phyloP scores from a whole-genome alignment of 129 eudicot genomes.

The Pittosporum tobira region DNA sequence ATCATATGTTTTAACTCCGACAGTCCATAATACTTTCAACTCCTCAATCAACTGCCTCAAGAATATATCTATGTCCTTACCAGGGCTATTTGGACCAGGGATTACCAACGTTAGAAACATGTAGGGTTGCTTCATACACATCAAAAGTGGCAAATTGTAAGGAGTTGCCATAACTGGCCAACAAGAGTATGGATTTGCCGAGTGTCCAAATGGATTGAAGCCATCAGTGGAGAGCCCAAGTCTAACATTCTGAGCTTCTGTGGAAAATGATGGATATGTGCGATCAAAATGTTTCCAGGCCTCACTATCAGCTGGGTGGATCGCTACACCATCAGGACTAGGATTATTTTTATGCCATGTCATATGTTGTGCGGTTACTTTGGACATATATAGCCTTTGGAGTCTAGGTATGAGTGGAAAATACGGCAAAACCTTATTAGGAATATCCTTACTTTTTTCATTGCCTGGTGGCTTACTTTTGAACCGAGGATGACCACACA shows the following conservation, averaged over 20 bases:
- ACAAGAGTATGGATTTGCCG: conserved; percentile 8
- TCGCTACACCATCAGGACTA: background rate
- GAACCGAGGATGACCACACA: no score
- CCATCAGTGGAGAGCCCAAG: no score
- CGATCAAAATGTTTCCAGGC: background rate
- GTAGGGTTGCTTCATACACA: conserved; percentile 14
- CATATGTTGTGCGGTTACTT: background rate
- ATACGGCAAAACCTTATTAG: no score
- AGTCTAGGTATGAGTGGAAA: background rate
- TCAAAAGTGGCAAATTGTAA: conserved; percentile 17
- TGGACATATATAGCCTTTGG: background rate
- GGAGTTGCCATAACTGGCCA: conserved; percentile 17
- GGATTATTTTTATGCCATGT: background rate
- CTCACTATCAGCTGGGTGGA: background rate
- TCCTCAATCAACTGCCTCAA: conserved; percentile 15
- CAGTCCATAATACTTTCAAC: conserved; percentile 4
- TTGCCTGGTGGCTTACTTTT: no score
- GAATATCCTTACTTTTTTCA: no score
- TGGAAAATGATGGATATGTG: no score
- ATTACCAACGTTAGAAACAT: conserved; percentile 14
- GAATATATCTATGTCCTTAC: conserved; percentile 14
- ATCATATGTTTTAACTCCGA: conserved; percentile 1
- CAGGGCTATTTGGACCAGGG: conserved; percentile 10
- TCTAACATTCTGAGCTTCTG: no score
- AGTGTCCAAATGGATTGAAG: no score